Evolutionary conservation across 2,329 filamentous ascomycete genomes (phyloP), one percentile per base, ranked within the genome.

Genomic region (Samsoniella hepiali): DNA sequence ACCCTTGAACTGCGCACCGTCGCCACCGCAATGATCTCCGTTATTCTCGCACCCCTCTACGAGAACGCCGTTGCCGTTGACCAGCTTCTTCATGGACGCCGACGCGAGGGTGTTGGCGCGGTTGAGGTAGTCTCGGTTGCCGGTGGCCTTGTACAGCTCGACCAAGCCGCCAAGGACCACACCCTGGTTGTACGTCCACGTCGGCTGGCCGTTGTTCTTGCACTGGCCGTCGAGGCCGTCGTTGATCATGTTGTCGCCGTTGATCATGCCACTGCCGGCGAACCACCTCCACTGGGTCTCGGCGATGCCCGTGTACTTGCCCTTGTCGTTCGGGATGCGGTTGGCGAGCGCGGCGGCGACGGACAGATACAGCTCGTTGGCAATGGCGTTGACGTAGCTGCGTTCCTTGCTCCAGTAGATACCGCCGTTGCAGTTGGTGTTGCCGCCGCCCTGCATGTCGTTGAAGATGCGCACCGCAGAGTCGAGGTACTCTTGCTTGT

Each of bases 1-100:
- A 5, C 89, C 89, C 74, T 92, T 91, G 81, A 91, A 92, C 69
- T 90, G 86, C 31, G 84, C 79, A 1, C 79, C 82, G 65, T 87
- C 82, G 27, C 69, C 72, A 15, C 76, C 78, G 61, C 79, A 83
- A 68, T 76, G 67, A 44, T 72, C 73, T 13, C 65, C 54, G 27
- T 66, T 63, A 15, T 71, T 66, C 64, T 77, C 75, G 64, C 76
- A 77, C 44, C 72, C 67, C 68, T 78, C 76, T 11, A 71, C 66
- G 9, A 88, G 73, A 31, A 87, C 77, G 15, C 80, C 79, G 59
- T 79, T 72, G 0, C 72, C 62, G 65, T 81, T 77, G 4, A 79
- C 71, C 6, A 85, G 72, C 34, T 75, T 67, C 13, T 70, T 68
- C 62, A 87, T 82, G 15, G 82, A 82, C 0, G 83, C 83, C 49